Evolutionary conservation across 2,329 filamentous ascomycete species (phyloP).

Genomic region (Sarocladium oryzae): DNA sequence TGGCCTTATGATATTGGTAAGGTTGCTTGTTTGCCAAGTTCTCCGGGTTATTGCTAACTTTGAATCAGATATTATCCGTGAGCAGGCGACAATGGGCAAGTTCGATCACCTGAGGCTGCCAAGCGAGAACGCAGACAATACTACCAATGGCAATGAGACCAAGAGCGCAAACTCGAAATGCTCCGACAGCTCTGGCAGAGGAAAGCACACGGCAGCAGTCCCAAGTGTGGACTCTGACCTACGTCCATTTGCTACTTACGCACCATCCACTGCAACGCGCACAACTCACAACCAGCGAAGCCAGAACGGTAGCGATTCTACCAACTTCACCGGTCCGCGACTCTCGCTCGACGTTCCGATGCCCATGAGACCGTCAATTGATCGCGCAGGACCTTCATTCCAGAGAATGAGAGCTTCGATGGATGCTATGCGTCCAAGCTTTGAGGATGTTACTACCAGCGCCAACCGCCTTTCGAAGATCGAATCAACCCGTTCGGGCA

Average conservation of each 20-base stretch:
- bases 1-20: slow-evolving; percentile 70
- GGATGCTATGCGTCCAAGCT: slow-evolving; percentile 77
- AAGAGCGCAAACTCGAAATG: slow-evolving; percentile 36
- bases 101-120: slow-evolving; percentile 60
- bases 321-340: slow-evolving; percentile 71
- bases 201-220: slow-evolving; percentile 37
- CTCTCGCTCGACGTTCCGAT: slow-evolving; percentile 48
- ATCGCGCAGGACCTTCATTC: slow-evolving; percentile 74
- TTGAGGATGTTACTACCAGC: slow-evolving; percentile 87
- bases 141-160: slow-evolving; percentile 28
- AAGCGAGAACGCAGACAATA: slow-evolving; percentile 20
- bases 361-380: slow-evolving; percentile 49
- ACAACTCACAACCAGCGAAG: slow-evolving; percentile 71
- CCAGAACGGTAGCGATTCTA: slow-evolving; percentile 90
- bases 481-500: slow-evolving; percentile 54
- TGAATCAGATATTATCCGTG: slow-evolving; percentile 75
- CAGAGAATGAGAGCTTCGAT: slow-evolving; percentile 82
- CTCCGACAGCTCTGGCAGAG: slow-evolving; percentile 52
- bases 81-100: slow-evolving; percentile 77
- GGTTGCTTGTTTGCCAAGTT: not conserved
- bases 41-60: not conserved
- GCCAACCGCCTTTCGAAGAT: slow-evolving; percentile 78
- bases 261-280: slow-evolving; percentile 77
- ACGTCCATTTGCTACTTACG: slow-evolving; percentile 71
- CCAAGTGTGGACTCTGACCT: slow-evolving; percentile 73